These are phyloP conservation scores for Cadophora sp. DNA, from an alignment of 2,329 filamentous ascomycete genomes.

Conservation along the genomic window DNA sequence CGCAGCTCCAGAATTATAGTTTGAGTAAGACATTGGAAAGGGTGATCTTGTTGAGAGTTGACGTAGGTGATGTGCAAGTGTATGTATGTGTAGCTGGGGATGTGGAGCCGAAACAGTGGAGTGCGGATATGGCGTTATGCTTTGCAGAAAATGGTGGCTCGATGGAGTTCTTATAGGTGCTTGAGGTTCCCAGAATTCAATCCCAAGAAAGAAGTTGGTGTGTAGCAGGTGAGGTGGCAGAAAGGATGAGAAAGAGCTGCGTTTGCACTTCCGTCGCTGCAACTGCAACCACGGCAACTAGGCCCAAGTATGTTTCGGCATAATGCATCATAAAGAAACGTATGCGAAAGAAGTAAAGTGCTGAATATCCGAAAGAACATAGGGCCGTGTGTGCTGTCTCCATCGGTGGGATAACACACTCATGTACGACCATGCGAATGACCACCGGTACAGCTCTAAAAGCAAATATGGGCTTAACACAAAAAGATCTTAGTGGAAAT, in stretches of 20 bases:
- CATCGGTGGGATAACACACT: constrained; percentile 43
- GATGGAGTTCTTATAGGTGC: constrained; percentile 44
- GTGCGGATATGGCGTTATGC: constrained; percentile 43
- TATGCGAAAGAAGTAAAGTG: constrained; percentile 45
- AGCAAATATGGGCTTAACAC: constrained; percentile 41
- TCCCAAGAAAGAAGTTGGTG: constrained; percentile 24
- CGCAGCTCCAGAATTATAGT: constrained; percentile 37
- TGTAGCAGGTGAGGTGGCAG: constrained; percentile 44
- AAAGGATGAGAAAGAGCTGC: constrained; percentile 34
- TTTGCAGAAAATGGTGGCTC: constrained; percentile 42
- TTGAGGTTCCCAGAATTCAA: constrained; percentile 24
- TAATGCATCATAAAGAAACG: constrained; percentile 44
- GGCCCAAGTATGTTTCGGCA: constrained; percentile 45
- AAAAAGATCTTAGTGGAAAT: constrained; percentile 41
- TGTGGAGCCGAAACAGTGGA: constrained; percentile 40
- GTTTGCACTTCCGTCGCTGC: constrained; percentile 38
- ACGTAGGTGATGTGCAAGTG: constrained; percentile 24
- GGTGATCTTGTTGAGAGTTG: constrained; percentile 26
- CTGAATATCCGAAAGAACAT: constrained; percentile 43
- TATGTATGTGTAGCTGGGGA: constrained; percentile 35
- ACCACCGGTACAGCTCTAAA: constrained; percentile 38
- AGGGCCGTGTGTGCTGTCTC: constrained; percentile 45
- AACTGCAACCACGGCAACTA: constrained; percentile 41
- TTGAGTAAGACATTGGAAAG: constrained; percentile 43
- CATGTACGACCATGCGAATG: constrained; percentile 42